Conservation (phyloP, 2,329 filamentous ascomycete genomes). For the Claviceps monticola region DNA sequence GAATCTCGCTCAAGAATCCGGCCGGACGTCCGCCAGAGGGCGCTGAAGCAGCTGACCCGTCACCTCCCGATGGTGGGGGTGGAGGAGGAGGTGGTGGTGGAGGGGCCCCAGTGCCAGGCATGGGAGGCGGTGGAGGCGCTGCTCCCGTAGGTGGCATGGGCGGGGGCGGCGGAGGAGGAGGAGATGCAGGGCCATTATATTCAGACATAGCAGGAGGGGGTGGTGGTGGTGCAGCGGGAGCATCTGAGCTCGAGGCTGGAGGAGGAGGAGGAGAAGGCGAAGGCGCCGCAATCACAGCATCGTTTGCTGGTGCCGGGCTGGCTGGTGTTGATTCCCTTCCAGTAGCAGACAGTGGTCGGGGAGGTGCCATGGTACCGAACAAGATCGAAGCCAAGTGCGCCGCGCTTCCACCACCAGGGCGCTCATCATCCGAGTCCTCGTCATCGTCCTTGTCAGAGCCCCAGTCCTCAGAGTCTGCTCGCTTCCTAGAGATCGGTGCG, state of each 20-base stretch:
- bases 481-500: constrained; percentile 38
- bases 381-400: constrained; percentile 89
- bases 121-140: constrained; percentile 17
- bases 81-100: constrained; percentile 31
- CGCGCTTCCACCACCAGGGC: constrained; percentile 67
- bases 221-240: constrained; percentile 12
- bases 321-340: constrained; percentile 47
- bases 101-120: constrained; percentile 19
- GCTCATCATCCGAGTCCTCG: constrained; percentile 64
- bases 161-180: constrained; percentile 16
- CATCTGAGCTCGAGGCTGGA: constrained; percentile 11
- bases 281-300: constrained; percentile 26
- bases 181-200: constrained; percentile 11
- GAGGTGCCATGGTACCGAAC: constrained; percentile 93
- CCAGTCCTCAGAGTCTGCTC: constrained; percentile 58
- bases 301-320: constrained; percentile 25
- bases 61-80: constrained; percentile 32
- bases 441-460: constrained; percentile 55
- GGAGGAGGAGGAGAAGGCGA: constrained; percentile 24
- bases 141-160: constrained; percentile 10
- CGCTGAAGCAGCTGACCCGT: constrained; percentile 28
- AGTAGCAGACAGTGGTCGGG: constrained; percentile 71
- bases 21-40: constrained; percentile 36
- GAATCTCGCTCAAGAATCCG: constrained; percentile 69
- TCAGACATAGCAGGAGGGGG: constrained; percentile 16